Evolutionary conservation across 164 flowering plant genomes (phyloP), one percentile per base, ranked within the genome.

Genomic region (Liquidambar formosana): DNA sequence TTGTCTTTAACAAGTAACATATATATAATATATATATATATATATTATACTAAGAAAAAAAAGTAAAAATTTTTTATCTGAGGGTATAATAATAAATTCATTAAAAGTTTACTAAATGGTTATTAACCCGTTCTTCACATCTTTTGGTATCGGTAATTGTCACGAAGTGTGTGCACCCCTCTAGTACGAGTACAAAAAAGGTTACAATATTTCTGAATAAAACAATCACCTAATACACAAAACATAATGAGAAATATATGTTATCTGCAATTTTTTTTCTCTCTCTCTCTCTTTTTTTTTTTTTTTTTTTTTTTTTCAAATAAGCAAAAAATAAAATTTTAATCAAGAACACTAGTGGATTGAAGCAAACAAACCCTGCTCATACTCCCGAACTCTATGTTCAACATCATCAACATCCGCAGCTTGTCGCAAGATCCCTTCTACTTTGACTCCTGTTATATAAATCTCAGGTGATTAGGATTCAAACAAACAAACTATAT

Each of bases 351-450:
- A 21, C 4, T 28, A 65, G 77, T 38, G 16, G 54, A 64, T 51
- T 16, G 41, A 65, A 57, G 52, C 52, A 61, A 46, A 80, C 85
- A 46, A 57, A 95, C 99, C 99, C 51, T 95, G 84, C 70, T 95
- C 97, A 77, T 87, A 93, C 78, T 89, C 99, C 33, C 76, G 86
- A 75, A 95, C 79, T 52, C 99, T 85, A 25, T 57, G 85, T 66
- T 93, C 90, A 76, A 95, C 97, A 74, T 89, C 93, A 64, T 95
- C 99, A 73, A 95, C 97, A 78, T 87, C 92, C 57, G 99, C 99
- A 73, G 99, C 88, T 79, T 95, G 99, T 72, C 99, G 79, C 82
- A 95, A 81, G 70, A 95, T 91, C 38, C 99, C 99, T 86, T 95
- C 99, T 47, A 84, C 86, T 81, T 80, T 91, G 67, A 86, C 78